Evolutionary conservation across 2,329 filamentous ascomycete genomes (phyloP), one percentile per base, ranked within the genome.

Genomic region (Phialocephala subalpina): DNA sequence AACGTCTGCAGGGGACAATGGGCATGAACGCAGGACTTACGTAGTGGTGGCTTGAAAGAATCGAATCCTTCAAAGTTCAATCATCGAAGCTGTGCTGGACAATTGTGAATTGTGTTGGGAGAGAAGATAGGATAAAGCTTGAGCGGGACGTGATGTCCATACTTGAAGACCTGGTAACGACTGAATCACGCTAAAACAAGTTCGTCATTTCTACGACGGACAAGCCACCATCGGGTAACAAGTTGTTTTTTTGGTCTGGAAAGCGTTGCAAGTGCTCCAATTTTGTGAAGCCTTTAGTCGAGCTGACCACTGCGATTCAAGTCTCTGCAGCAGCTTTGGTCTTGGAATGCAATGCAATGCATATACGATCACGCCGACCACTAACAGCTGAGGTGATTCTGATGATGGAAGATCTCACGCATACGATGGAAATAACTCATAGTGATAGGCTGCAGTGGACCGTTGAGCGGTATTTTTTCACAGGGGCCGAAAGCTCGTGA

Each of bases 1-100:
- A 20, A 36, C 29, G 18, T 25, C 42, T 57, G 59, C 60, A 60
- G 60, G 60, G 55, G 40, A 58, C 55, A 60, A 47, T 36, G 58
- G 27, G 40, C 22, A 66, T 45, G 29, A 53, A 63, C 55, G 63
- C 57, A 62, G 38, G 49, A 56, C 60, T 52, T 45, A 71, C 69
- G 57, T 67, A 65, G 52, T 61, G 38, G 20, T 62, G 42, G 29
- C 47, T 55, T 45, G 14, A n/a, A 58, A 62, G 42, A 40, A 12
- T 33, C 22, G 27, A n/a, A 35, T 27, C 60, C 40, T 62, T 72
- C 60, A 71, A 62, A 71, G 67, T 22, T 71, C 68, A 66, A 71
- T 63, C 72, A 74, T 74, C 55, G 69, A 69, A 68, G 69, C 63
- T 60, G 25, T 53, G 49, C 2, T 20, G 49, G 25, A 14, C 25